Percentiles rank a stretch among this genome's conserved stretches.
Conservation (phyloP, 208 protist species). For the Entamoeba moshkovskii region DNA sequence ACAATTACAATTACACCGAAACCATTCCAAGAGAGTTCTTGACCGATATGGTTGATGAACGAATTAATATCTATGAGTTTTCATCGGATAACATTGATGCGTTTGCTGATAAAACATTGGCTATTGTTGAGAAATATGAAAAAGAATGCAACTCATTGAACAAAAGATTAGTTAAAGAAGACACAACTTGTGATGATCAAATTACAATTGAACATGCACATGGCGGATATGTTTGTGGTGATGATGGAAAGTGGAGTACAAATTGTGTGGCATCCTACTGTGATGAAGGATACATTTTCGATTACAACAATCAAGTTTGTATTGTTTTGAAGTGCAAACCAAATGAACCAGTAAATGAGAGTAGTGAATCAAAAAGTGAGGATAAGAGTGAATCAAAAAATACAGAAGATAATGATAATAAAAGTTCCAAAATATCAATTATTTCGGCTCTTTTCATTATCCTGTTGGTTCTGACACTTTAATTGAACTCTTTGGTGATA, state of each 20-base stretch:
- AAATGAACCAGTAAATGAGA: too few relatives aligned
- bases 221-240: neutral
- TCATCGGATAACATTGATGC: neutral
- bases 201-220: neutral
- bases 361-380: too few relatives aligned
- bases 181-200: neutral
- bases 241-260: neutral
- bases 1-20: neutral
- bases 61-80: neutral
- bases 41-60: neutral
- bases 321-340: too few relatives aligned
- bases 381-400: too few relatives aligned
- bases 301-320: neutral
- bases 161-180: neutral
- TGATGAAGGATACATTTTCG: neutral
- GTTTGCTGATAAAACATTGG: neutral
- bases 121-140: neutral
- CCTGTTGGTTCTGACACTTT: too few relatives aligned
- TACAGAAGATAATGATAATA: too few relatives aligned
- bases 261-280: neutral
- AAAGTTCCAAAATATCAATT: too few relatives aligned
- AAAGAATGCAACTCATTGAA: neutral
- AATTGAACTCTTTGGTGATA: too few relatives aligned
- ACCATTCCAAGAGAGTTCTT: neutral
- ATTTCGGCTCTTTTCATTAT: too few relatives aligned